Evolutionary conservation across 2,329 filamentous ascomycete species (phyloP).

Genomic region (Cryphonectria naterciae): DNA sequence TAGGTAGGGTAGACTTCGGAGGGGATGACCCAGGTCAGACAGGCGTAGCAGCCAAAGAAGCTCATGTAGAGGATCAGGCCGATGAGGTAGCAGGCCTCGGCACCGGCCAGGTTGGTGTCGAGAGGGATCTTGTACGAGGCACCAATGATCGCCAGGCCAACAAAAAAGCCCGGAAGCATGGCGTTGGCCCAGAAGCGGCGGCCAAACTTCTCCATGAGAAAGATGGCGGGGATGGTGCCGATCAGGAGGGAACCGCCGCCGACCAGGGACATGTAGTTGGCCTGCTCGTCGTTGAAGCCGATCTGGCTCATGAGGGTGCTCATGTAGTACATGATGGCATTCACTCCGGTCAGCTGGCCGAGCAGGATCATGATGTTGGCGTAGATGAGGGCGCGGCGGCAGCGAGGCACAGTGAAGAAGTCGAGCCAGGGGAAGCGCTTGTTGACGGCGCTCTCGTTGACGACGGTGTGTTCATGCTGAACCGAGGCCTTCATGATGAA

Average conservation of each 20-base stretch:
- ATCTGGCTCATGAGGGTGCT: constrained; percentile 68
- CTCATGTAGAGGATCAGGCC: constrained; percentile 71
- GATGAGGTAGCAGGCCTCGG: constrained; percentile 65
- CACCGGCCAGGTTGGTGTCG: constrained; percentile 48
- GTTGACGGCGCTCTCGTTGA: constrained; percentile 54
- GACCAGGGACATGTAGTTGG: constrained; percentile 77
- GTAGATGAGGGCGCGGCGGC: constrained; percentile 68
- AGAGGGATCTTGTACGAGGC: constrained; percentile 62
- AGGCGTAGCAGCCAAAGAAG: constrained; percentile 70
- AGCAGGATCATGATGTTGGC: constrained; percentile 72
- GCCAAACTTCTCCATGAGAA: constrained; percentile 74
- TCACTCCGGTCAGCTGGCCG: constrained; percentile 72
- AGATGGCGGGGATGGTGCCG: constrained; percentile 69
- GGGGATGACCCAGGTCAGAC: constrained; percentile 68
- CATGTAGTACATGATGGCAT: constrained; percentile 76
- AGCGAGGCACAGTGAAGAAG: constrained; percentile 71
- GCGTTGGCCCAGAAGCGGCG: constrained; percentile 75
- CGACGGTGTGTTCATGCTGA: constrained; percentile 57
- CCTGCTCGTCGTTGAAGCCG: constrained; percentile 63
- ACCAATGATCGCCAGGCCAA: constrained; percentile 70
- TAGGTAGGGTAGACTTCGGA: constrained; percentile 75
- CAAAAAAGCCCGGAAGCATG: constrained; percentile 73
- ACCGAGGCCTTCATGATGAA: constrained; percentile 72
- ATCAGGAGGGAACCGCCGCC: constrained; percentile 69
- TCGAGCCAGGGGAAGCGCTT: constrained; percentile 71